Evolutionary conservation across 83 land plant genomes (phyloP), one percentile per base, ranked within the genome.

Genomic region (Isoetes engelmannii): DNA sequence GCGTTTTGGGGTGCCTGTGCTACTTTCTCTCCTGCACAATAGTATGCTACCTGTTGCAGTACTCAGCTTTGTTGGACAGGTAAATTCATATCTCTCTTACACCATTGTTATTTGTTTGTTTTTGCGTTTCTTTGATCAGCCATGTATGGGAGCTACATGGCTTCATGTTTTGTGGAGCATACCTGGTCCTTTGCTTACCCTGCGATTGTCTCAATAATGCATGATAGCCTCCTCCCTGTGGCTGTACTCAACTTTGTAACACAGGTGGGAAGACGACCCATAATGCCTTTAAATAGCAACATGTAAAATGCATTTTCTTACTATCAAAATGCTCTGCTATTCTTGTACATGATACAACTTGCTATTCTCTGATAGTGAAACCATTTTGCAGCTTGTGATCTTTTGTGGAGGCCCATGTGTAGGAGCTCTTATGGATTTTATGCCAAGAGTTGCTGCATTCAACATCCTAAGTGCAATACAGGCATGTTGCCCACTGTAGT

Each of bases 101-200:
- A 48, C 28, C 10, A 53, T 51, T 57, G 53, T 68, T 67, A 65
- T 50, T 62, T 44, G 51, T 47, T 43, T 56, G 61, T 45, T 67
- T 59, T 54, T 59, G 55, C 28, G 69, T 61, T 73, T 62, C 70
- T 47, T 73, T 59, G 64, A 50, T 47, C 87, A 89, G 93, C 88
- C 57, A 48, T 89, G 18, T 89, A 89, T 87, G 91, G 86, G 5
- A 74, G 72, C 55, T 84, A 68, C 63, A 58, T 87, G 37, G 85
- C 78, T 74, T 90, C 92, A 28, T 80, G 81, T 67, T 60, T 86
- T 60, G 89, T 90, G 50, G 96, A 90, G 75, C 92, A 86, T 57
- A 74, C 81, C 13, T 91, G 96, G 96, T 85, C 69, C 54, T 88
- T 91, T 72, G 89, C 86, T 69, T 84, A 83, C 82, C 92, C 96